Evolutionary conservation across 352 stramenopile species (phyloP), one percentile per base, ranked within the genome.

Genomic region (Lagenidium giganteum): DNA sequence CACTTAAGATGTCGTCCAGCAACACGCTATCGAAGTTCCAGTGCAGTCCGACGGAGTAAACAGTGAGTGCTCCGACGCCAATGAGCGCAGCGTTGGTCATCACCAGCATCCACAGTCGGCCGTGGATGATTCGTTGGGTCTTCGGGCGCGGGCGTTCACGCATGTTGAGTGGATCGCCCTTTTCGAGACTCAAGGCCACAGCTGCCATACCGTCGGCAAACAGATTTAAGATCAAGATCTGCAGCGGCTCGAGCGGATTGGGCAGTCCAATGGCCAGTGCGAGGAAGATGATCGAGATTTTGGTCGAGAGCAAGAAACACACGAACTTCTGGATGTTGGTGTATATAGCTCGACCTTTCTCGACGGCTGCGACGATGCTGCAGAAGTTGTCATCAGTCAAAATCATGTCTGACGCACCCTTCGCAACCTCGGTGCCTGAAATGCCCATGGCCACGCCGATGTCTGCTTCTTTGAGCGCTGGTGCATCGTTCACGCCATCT

Each of bases 141-240:
- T 61, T 54, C 0, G 54, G 55, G 2, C 60, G 55, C 8, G 60
- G 60, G 0, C 47, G 46, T 6, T 61, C 54, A 8, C 28, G 34
- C 60, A 69, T 69, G 17, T 31, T 46, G 22, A 28, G 30, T 1
- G 55, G 55, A 24, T 69, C 60, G 9, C 54, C 60, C 42, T 63
- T 69, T 43, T 69, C 60, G 7, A 69, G 51, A 3, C 46, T 61
- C 16, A 69, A 18, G 34, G 60, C 60, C 5, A 69, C 58, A 2
- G 63, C 63, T 0, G 63, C 58, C 52, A 67, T 67, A n/a, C 63
- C 63, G 24, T 98, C 93, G 66, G 97, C 97, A 59, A 98, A 96
- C 20, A 98, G 58, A 57, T 98, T 97, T 18, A 98, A 80, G 83
- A 93, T 97, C 17, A 98, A 62, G 82, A 98, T 96, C 75, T 96